Conservation (phyloP, 2,329 filamentous ascomycete species). For the Coleophoma cylindrospora region DNA sequence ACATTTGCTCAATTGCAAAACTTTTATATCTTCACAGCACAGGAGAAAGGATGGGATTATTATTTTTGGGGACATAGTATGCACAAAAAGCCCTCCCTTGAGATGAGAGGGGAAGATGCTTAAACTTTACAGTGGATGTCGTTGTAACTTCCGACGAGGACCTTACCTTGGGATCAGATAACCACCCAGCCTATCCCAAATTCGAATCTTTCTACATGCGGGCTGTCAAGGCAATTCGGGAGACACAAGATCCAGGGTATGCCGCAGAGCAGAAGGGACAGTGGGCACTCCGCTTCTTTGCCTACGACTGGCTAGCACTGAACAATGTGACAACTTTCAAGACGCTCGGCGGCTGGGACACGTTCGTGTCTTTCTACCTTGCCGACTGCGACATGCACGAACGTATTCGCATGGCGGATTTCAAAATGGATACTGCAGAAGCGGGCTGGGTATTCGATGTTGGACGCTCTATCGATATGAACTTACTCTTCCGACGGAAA, state of each 20-base stretch:
- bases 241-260: slow-evolving; percentile 4
- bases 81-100: not conserved
- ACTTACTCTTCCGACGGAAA: slow-evolving; percentile 35
- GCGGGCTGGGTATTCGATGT: slow-evolving; percentile 39
- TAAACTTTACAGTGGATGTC: slow-evolving; percentile 1
- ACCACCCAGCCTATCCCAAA: not conserved
- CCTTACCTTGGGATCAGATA: not conserved
- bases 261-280: not conserved
- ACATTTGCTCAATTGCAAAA: slow-evolving; percentile 49
- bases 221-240: slow-evolving; percentile 7
- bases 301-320: slow-evolving; percentile 50
- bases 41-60: slow-evolving; percentile 35
- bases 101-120: not conserved
- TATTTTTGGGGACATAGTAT: slow-evolving; percentile 47
- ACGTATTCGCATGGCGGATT: slow-evolving; percentile 38
- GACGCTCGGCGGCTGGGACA: slow-evolving; percentile 46
- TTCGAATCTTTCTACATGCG: slow-evolving; percentile 9
- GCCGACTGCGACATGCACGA: slow-evolving; percentile 50
- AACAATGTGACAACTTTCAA: slow-evolving; percentile 44
- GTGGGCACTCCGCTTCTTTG: slow-evolving; percentile 48
- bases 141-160: not conserved
- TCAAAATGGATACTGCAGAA: slow-evolving; percentile 32
- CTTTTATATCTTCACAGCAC: slow-evolving; percentile 39
- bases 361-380: slow-evolving; percentile 49
- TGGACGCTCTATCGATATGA: slow-evolving; percentile 35